A percentile compares a stretch with the other conserved stretches of the same genome.
These are phyloP conservation scores for Zasmidium angulare DNA, from an alignment of 2,329 filamentous ascomycete genomes.

Conservation along the genomic window DNA sequence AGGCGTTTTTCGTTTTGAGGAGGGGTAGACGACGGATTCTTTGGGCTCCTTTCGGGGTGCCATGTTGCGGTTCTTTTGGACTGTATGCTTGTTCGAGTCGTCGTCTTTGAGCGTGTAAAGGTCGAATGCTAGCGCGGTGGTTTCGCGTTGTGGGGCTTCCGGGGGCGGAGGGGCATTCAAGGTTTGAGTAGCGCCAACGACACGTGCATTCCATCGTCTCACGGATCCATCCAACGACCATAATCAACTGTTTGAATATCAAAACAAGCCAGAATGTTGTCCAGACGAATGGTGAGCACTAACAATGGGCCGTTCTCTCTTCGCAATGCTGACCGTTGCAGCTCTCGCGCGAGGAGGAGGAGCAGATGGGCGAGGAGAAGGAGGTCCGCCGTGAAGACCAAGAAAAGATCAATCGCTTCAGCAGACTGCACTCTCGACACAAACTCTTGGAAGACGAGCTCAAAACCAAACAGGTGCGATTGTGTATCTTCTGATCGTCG, in stretches of 20 bases:
- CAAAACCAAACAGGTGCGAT: conserved; percentile 70
- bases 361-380: conserved; percentile 72
- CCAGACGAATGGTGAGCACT: conserved; percentile 45
- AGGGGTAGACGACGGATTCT: conserved; percentile 34
- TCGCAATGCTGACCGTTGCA: conserved; percentile 39
- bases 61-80: conserved; percentile 19
- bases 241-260: too few relatives aligned
- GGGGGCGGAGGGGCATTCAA: too few relatives aligned
- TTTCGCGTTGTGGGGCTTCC: not conserved
- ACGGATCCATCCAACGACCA: too few relatives aligned
- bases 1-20: conserved; percentile 34
- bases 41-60: conserved; percentile 34
- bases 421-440: conserved; percentile 86
- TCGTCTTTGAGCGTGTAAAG: not conserved
- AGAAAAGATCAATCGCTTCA: conserved; percentile 98
- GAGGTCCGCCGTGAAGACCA: conserved; percentile 96
- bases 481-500: not conserved
- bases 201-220: not conserved
- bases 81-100: not conserved
- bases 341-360: conserved; percentile 94
- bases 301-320: not conserved
- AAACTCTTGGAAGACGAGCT: conserved; percentile 76
- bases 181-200: too few relatives aligned
- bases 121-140: not conserved
- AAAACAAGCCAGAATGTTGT: conserved; percentile 33